These are phyloP conservation scores for Raddia distichophylla DNA, from an alignment of 176 grass and related monocot species.

Conservation along the genomic window DNA sequence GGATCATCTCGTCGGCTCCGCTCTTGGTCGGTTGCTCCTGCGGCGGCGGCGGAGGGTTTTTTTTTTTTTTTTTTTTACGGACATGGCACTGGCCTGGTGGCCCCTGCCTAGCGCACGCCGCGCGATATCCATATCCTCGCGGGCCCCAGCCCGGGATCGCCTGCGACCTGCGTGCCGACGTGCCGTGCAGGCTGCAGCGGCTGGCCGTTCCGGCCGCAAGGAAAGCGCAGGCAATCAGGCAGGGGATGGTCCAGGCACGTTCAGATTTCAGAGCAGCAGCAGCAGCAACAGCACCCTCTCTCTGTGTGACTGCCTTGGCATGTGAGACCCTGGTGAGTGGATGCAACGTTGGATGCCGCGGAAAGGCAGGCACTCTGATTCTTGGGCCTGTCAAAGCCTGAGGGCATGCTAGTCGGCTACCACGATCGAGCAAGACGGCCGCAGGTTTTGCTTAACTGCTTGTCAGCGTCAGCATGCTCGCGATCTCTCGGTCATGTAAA, in stretches of 20 bases:
- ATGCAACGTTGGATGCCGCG: not conserved
- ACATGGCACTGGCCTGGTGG: too few relatives aligned
- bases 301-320: not conserved
- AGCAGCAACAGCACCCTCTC: not conserved
- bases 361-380: not conserved
- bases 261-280: not conserved
- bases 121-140: not conserved
- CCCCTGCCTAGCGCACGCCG: too few relatives aligned
- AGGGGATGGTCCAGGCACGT: slow-evolving; percentile 3
- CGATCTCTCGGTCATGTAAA: not conserved
- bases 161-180: not conserved
- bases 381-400: too few relatives aligned
- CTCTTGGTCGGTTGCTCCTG: too few relatives aligned
- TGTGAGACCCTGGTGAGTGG: slow-evolving; percentile 5
- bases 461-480: not conserved
- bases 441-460: not conserved
- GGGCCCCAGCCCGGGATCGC: slow-evolving; percentile 10
- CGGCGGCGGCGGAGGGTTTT: too few relatives aligned
- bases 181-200: not conserved
- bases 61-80: too few relatives aligned
- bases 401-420: too few relatives aligned
- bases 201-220: not conserved
- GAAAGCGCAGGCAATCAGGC: not conserved
- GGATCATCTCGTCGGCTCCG: too few relatives aligned
- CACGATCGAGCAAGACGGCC: not conserved